Evolutionary conservation across 306 rosid genomes (phyloP).

Genomic region (Rosa chinensis): DNA sequence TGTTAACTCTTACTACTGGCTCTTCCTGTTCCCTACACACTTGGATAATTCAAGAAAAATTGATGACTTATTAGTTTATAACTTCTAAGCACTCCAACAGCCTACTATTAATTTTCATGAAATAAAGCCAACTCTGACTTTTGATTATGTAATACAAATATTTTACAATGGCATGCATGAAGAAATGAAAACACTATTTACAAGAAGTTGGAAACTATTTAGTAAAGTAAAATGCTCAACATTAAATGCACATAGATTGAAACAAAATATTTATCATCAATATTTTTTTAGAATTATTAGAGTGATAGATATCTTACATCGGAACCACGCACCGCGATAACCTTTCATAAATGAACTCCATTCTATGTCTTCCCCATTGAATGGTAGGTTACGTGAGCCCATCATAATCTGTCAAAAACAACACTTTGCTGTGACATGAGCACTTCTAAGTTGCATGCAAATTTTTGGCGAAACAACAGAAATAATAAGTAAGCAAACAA

Average conservation of each 20-base stretch:
- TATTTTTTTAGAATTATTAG: not conserved
- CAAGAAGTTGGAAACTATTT: not conserved
- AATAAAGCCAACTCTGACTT: not conserved
- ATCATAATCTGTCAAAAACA: constrained; percentile 12
- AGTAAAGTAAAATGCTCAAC: not conserved
- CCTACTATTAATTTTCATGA: not conserved
- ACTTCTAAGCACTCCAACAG: not conserved
- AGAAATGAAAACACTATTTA: not conserved
- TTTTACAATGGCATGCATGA: too few relatives aligned
- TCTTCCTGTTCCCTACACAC: too few relatives aligned
- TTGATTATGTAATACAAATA: not conserved
- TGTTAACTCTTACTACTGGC: too few relatives aligned
- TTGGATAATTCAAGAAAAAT: too few relatives aligned
- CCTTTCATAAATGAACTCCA: constrained; percentile 49
- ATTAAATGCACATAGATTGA: not conserved
- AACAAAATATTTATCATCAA: not conserved
- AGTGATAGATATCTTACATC: constrained; percentile 55
- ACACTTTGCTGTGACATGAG: constrained; percentile 12
- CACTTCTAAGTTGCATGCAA: not conserved
- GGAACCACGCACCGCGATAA: constrained; percentile 90
- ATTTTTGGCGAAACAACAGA: not conserved
- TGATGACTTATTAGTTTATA: too few relatives aligned
- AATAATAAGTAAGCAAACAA: not conserved
- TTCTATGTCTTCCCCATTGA: constrained; percentile 58
- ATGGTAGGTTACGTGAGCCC: constrained; percentile 41